phyloP scores from a whole-genome alignment of 371 early-diverging fungal species.

The Parasitella parasitica region DNA sequence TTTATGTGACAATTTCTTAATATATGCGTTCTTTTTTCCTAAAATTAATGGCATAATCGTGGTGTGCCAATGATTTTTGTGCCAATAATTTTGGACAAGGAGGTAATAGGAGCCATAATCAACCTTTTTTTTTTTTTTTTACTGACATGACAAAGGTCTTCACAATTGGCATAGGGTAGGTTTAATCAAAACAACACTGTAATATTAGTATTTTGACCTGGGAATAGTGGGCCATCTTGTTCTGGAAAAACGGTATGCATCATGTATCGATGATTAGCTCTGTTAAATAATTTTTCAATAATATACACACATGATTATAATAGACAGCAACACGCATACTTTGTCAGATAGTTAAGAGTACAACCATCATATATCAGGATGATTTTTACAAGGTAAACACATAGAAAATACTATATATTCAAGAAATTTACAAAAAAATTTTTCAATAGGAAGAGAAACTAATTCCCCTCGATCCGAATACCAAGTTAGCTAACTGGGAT shows the following conservation, averaged over 20 bases:
- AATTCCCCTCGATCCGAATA: slow-evolving; percentile 65
- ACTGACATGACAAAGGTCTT: slow-evolving; percentile 10
- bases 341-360: slow-evolving; percentile 56
- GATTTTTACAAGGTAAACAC: slow-evolving; percentile 70
- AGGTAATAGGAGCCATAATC: too few species aligned
- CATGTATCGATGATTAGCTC: not conserved
- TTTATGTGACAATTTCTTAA: too few species aligned
- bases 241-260: slow-evolving; percentile 63
- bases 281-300: not conserved
- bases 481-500: slow-evolving; percentile 82
- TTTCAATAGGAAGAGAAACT: slow-evolving; percentile 51
- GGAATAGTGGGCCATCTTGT: slow-evolving; percentile 59
- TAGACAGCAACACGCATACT: slow-evolving; percentile 68
- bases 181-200: not conserved
- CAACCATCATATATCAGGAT: slow-evolving; percentile 79
- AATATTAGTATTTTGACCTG: not conserved
- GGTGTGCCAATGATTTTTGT: too few species aligned
- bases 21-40: too few species aligned
- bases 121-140: too few species aligned
- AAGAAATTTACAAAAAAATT: not conserved
- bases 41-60: too few species aligned
- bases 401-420: not conserved
- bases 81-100: too few species aligned
- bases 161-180: slow-evolving; percentile 34
- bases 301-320: not conserved